Evolutionary conservation across 2,329 filamentous ascomycete species (phyloP).

Genomic region (Albifimbria verrucaria): DNA sequence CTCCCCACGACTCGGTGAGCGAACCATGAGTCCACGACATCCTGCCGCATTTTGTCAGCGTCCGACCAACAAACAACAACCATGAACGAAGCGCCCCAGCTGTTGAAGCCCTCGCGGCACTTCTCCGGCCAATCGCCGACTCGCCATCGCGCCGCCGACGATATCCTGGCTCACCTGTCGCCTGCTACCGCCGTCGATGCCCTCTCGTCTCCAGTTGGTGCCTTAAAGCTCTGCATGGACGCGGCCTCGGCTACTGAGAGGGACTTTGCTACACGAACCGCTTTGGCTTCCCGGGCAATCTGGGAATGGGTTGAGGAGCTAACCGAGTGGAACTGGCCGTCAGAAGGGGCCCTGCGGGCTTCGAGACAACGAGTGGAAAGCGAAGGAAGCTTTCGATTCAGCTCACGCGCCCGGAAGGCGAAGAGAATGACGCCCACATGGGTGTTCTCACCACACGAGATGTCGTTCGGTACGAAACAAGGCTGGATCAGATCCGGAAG

Average conservation of each 20-base stretch:
- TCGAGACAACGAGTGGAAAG: conserved; percentile 44
- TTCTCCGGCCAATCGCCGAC: conserved; percentile 38
- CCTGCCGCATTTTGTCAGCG: conserved; percentile 1
- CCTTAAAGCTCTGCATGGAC: conserved; percentile 58
- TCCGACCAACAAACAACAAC: conserved; percentile 2
- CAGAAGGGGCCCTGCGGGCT: conserved; percentile 48
- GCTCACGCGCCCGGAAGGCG: conserved; percentile 12
- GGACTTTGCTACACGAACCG: conserved; percentile 68
- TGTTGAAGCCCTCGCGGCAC: conserved; percentile 30
- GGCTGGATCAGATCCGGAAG: conserved; percentile 69
- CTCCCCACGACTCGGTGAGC: conserved; percentile 12
- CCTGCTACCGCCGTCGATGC: conserved; percentile 60
- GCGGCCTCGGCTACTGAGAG: conserved; percentile 62
- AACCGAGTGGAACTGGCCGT: conserved; percentile 55
- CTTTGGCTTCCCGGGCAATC: conserved; percentile 67
- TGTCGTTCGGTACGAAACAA: conserved; percentile 65
- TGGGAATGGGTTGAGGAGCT: conserved; percentile 75
- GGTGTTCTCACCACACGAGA: conserved; percentile 67
- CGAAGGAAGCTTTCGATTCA: conserved; percentile 34
- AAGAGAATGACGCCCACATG: conserved; percentile 46
- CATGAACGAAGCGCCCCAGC: conserved; percentile 31
- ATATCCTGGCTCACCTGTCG: conserved; percentile 59
- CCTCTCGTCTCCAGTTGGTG: conserved; percentile 50
- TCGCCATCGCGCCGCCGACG: conserved; percentile 47
- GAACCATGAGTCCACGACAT: conserved; percentile 6